A percentile compares a stretch with the other conserved stretches of the same genome.
phyloP scores from a whole-genome alignment of 2,329 filamentous ascomycete genomes.

The Madurella mycetomatis region DNA sequence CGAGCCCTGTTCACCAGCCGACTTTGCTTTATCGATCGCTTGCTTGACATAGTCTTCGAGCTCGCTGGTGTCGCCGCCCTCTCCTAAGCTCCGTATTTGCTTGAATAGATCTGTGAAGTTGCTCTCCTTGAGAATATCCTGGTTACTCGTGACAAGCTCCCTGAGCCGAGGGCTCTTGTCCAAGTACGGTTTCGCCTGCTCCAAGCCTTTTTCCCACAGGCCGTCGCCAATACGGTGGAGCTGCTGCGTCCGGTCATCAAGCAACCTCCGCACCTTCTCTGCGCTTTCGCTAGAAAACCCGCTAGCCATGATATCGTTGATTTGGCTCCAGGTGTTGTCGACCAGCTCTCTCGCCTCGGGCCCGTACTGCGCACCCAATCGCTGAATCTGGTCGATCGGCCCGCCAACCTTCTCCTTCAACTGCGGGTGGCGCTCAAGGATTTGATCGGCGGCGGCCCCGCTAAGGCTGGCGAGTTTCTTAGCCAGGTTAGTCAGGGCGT shows the following conservation, averaged over 20 bases:
- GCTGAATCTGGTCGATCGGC: conserved; percentile 63
- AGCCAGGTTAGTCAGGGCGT: conserved; percentile 58
- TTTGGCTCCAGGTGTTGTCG: conserved; percentile 64
- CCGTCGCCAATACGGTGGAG: conserved; percentile 65
- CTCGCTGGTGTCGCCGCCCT: conserved; percentile 56
- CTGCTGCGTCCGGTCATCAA: conserved; percentile 66
- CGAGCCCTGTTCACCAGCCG: conserved; percentile 26
- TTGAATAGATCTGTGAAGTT: conserved; percentile 61
- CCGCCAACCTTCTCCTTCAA: conserved; percentile 68
- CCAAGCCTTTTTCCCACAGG: conserved; percentile 66
- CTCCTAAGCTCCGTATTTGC: conserved; percentile 56
- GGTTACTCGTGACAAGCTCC: conserved; percentile 67
- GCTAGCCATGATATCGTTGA: conserved; percentile 58
- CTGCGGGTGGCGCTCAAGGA: conserved; percentile 69
- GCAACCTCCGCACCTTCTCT: conserved; percentile 55
- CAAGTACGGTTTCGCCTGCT: conserved; percentile 66
- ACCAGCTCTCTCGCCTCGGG: conserved; percentile 74
- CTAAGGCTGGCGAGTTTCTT: conserved; percentile 57
- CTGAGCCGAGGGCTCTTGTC: conserved; percentile 75
- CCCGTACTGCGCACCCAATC: conserved; percentile 64
- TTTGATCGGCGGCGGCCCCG: conserved; percentile 57
- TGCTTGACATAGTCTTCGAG: conserved; percentile 59
- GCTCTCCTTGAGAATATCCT: conserved; percentile 61
- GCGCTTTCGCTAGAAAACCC: conserved; percentile 52
- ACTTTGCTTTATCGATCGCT: conserved; percentile 56